Base-by-base conservation (phyloP, 352 stramenopile species). In the Thraustotheca clavata region DNA sequence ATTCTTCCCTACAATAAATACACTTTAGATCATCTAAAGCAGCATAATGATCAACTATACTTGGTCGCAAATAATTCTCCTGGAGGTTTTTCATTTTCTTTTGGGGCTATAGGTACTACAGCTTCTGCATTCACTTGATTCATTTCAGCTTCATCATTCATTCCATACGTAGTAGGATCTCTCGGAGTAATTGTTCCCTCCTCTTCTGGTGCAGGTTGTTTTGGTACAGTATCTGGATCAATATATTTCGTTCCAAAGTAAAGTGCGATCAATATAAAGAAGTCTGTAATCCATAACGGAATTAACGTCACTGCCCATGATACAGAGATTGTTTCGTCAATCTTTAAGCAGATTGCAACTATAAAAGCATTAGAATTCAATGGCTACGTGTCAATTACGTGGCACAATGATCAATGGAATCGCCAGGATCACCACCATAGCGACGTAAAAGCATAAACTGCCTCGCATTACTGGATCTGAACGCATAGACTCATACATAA, bases 301-400 rank as follows among this genome's bases (percentile, higher is more conserved):
- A 27, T 35, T 11, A 63, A 26, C 7, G 35, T 27, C 14, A n/a
- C 24, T 24, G 9, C 11, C 55, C 55, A 63, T 27, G 55, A 20
- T 31, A 20, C 14, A 12, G 20, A 4, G 4, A 63, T 35, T 18
- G 32, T 31, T 12, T 41, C 55, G 18, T 63, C 55, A 8, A 63
- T 29, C 24, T 63, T 63, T 26, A 63, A 31, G 38, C 55, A 63
- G n/a, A 63, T 22, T 5, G 34, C 26, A 26, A 63, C 55, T 63
- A 50, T 26, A 54, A 40, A 6, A 29, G 16, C 55, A 4, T 54
- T n/a, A 63, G 32, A 31, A 18, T 3, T 20, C 7, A 31, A 24
- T 24, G 36, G 35, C 2, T 34, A 24, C 8, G 32, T 33, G 27
- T 1, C 16, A 33, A 26, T n/a, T 33, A 63, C 55, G 8, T 50